Percentiles rank a stretch among this genome's conserved stretches.
Evolutionary conservation across 768 basidiomycete genomes (phyloP).

Genomic region (Lentinus brumalis): DNA sequence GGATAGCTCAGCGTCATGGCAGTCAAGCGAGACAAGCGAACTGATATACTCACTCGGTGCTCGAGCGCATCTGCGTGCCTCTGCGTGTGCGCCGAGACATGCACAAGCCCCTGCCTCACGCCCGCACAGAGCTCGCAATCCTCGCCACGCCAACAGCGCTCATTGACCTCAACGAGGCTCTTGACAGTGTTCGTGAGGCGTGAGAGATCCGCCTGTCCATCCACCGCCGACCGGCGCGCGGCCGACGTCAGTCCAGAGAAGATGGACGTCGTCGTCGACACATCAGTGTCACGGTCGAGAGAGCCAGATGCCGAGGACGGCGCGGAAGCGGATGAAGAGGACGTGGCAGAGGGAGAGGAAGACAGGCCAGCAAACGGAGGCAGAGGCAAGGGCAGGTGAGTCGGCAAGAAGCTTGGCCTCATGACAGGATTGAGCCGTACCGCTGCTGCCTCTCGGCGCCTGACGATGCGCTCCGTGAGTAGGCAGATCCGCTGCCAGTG

Average conservation of each 20-base stretch:
- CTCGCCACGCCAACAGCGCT: constrained; percentile 82
- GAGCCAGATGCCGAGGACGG: constrained; percentile 32
- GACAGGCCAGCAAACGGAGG: constrained; percentile 42
- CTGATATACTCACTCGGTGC: constrained; percentile 53
- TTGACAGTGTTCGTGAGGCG: constrained; percentile 82
- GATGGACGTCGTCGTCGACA: constrained; percentile 26
- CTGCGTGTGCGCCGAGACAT: constrained; percentile 68
- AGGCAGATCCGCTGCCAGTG: constrained; percentile 92
- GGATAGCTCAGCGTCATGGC: not conserved
- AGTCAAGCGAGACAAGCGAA: not conserved
- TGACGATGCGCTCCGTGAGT: constrained; percentile 84
- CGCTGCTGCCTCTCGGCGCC: constrained; percentile 89
- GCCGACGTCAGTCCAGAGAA: constrained; percentile 23
- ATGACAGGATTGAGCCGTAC: constrained; percentile 66
- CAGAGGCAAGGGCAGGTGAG: constrained; percentile 62
- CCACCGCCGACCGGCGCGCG: constrained; percentile 9
- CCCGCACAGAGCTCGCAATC: constrained; percentile 81
- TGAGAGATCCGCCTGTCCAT: constrained; percentile 74
- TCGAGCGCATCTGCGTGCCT: constrained; percentile 76
- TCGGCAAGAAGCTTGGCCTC: constrained; percentile 62
- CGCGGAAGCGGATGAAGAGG: constrained; percentile 30
- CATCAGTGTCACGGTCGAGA: constrained; percentile 25
- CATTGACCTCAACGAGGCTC: constrained; percentile 76
- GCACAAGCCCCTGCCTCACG: constrained; percentile 68
- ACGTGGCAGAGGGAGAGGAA: constrained; percentile 8